These are phyloP conservation scores for Candida sithepensis DNA, from an alignment of 805 yeast species.

Conservation along the genomic window DNA sequence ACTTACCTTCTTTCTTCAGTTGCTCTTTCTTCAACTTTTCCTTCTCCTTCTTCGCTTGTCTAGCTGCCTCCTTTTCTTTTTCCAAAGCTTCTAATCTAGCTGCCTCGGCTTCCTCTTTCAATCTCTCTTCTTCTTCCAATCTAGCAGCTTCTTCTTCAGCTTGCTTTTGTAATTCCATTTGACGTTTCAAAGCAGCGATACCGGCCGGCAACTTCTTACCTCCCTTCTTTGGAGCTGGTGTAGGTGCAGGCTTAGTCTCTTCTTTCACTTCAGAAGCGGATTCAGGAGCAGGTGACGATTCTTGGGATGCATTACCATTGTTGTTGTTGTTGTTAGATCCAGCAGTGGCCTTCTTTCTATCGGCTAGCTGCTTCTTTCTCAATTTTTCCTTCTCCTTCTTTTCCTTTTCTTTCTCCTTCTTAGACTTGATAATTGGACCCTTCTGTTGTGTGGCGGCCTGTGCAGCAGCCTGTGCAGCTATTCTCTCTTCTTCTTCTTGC, in stretches of 20 bases:
- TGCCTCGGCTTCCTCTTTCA: slow-evolving; percentile 48
- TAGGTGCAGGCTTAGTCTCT: slow-evolving; percentile 32
- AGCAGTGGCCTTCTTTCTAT: slow-evolving; percentile 66
- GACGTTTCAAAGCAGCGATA: slow-evolving; percentile 85
- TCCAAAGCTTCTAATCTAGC: slow-evolving; percentile 56
- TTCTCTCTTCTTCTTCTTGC: slow-evolving; percentile 47
- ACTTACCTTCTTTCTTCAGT: slow-evolving; percentile 94
- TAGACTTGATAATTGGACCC: slow-evolving; percentile 76
- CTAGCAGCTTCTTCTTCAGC: slow-evolving; percentile 78
- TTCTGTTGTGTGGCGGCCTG: slow-evolving; percentile 20
- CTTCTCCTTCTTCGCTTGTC: slow-evolving; percentile 73
- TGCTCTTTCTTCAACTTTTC: slow-evolving; percentile 86
- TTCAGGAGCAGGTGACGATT: slow-evolving; percentile 14
- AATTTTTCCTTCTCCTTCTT: slow-evolving; percentile 91
- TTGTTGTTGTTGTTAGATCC: slow-evolving; percentile 6
- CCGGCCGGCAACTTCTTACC: slow-evolving; percentile 83
- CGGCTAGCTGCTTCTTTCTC: slow-evolving; percentile 85
- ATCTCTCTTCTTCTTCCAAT: slow-evolving; percentile 65
- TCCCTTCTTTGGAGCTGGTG: slow-evolving; percentile 34
- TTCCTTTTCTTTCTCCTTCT: slow-evolving; percentile 93
- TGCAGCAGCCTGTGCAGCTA: slow-evolving; percentile 24
- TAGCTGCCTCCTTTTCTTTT: slow-evolving; percentile 56
- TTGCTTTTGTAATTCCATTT: slow-evolving; percentile 83
- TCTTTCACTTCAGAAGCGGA: slow-evolving; percentile 41
- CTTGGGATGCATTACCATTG: slow-evolving; percentile 12